Base-by-base conservation (phyloP, 805 yeast species). In the Lipomyces yamanashiensis region DNA sequence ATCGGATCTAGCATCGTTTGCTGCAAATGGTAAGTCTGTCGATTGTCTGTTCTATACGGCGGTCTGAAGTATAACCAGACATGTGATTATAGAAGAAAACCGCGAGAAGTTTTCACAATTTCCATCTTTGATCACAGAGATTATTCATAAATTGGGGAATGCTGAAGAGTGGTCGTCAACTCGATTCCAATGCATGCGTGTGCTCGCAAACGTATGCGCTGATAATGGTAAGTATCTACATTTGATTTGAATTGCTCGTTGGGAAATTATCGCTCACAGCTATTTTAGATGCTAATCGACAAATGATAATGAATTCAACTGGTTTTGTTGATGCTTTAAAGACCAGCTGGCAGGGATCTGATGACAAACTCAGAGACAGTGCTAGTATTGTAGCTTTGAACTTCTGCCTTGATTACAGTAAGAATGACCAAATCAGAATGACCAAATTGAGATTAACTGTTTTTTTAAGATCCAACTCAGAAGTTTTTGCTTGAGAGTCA, bases 381-480 rank as follows among this genome's bases (percentile, higher is more conserved):
- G 64, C 54, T 15, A 19, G 39, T 6, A 57, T 61, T 15, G 61
- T 57, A 9, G 55, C 56, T 1, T 61, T 37, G 33, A 61, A 61
- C 45, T 61, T 61, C 49, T 52, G 58, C 43, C 43, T 50, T n/a
- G 64, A 55, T 23, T 55, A 40, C 41, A 45, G 62, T 59, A 45
- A 12, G 57, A 15, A n/a, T 19, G 7, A 2, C 40, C 10, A 17
- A n/a, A 12, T 4, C n/a, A 10, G 19, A 12, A 39, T 8, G 13
- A 8, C 8, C 7, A 21, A 7, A 12, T 36, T 9, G 12, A 33
- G 34, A 4, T n/a, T 33, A 23, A 28, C n/a, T 9, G 10, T 13
- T 9, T 12, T n/a, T 4, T 13, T 33, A 61, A 61, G 64, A 49
- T 43, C 21, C 53, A 9, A 56, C 60, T 10, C 55, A 61, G 17